Base-by-base conservation (phyloP, 2,329 filamentous ascomycete species). In the Neurospora sp. region DNA sequence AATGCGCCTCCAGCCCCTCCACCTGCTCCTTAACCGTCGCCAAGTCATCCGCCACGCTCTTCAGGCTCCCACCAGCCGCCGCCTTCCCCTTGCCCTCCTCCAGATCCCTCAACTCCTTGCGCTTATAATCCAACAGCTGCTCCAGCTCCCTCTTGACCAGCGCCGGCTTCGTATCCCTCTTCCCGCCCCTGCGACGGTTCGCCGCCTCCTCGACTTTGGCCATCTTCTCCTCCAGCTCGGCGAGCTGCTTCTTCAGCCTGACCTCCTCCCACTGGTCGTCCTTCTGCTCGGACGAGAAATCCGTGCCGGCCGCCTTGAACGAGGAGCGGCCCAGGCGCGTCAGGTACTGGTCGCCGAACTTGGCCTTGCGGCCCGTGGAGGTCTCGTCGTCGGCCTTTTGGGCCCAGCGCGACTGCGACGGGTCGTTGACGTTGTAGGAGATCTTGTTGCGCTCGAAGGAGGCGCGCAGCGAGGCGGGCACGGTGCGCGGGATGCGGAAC, bases 401-500 rank as follows among this genome's bases (percentile, higher is more conserved):
- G 2, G 92, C 93, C 91, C 93, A 97, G 76, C 91, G 89, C 72
- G 91, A 91, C 46, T 88, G 84, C 2, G 88, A 88, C n/a, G 84
- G 81, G 72, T 91, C 87, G 76, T 91, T 91, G 71, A 98, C 79
- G 77, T 97, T 92, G 82, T 98, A 99, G 81, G 97, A 93, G 79
- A 99, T 98, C 80, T 97, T 89, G 78, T 96, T 97, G 78, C 93
- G 91, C 82, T 99, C 95, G 77, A 99, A 99, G 71, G 90, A 95
- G 38, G 93, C 86, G 46, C 96, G 90, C 52, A 99, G 87, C n/a
- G 92, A 96, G 1, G 95, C 92, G 0, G 96, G 96, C 11, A 99
- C 92, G 38, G 89, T 91, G 76, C 96, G 90, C 52, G 96, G 96
- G 78, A 99, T 96, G 72, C 96, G 91, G 85, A 89, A 97, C 46